Conservation (phyloP, 306 rosid species). For the Luffa acutangula region DNA sequence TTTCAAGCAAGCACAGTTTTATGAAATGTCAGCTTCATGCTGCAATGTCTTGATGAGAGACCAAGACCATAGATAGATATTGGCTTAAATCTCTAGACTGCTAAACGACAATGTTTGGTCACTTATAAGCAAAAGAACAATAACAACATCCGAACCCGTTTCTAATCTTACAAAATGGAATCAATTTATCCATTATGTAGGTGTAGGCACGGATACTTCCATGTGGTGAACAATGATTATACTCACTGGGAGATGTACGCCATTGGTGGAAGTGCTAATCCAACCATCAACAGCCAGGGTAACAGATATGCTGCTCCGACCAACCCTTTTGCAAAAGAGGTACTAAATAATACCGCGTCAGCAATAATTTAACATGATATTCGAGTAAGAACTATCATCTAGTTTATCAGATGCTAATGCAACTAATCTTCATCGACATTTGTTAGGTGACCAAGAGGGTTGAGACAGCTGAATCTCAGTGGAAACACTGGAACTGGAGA, state of each 20-base stretch:
- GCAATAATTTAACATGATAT: background rate
- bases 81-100: background rate
- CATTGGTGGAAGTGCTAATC: constrained; percentile 90
- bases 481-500: constrained; percentile 96
- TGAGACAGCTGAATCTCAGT: constrained; percentile 47
- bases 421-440: background rate
- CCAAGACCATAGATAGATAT: background rate
- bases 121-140: background rate
- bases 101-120: background rate
- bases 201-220: constrained; percentile 95
- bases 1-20: background rate
- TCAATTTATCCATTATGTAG: constrained; percentile 34
- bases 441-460: constrained; percentile 85
- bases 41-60: background rate
- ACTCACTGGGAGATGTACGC: constrained; percentile 99
- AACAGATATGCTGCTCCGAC: constrained; percentile 85
- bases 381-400: background rate
- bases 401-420: background rate
- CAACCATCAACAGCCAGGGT: constrained; percentile 99
- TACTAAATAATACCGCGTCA: constrained; percentile 4
- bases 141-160: background rate
- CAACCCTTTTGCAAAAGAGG: constrained; percentile 92
- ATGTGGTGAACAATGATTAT: constrained; percentile 98
- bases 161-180: background rate
- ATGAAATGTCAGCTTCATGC: background rate